A percentile compares a stretch with the other conserved stretches of the same genome.
Conservation (phyloP, 2,329 filamentous ascomycete species). For the Pestalotiopsis sp. region DNA sequence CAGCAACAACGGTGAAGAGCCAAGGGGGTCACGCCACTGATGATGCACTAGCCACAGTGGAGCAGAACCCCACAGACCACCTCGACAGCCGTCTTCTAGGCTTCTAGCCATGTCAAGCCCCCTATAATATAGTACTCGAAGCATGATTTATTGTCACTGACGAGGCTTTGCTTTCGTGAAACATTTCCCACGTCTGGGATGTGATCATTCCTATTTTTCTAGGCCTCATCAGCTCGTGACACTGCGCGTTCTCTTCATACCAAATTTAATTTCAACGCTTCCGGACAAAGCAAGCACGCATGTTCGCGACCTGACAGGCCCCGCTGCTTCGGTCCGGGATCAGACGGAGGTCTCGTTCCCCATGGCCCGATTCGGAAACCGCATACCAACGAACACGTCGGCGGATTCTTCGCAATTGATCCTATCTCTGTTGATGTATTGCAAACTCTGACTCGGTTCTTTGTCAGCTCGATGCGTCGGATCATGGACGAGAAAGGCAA, state of each 20-base stretch:
- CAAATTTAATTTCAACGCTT: neutral
- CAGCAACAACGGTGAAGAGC: too few relatives aligned
- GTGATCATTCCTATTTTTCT: neutral
- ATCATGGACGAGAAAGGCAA: neutral
- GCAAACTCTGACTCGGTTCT: neutral
- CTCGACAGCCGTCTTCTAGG: neutral
- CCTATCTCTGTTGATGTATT: neutral
- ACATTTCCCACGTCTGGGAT: too few relatives aligned
- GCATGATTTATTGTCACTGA: too few relatives aligned
- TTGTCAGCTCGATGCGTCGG: neutral
- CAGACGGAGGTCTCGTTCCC: conserved; percentile 7
- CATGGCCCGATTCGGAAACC: conserved; percentile 3
- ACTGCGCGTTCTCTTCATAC: too few relatives aligned
- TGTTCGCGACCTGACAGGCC: neutral
- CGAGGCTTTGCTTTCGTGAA: too few relatives aligned
- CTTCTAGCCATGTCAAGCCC: too few relatives aligned
- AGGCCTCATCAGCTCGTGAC: neutral
- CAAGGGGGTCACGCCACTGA: neutral
- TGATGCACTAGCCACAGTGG: neutral
- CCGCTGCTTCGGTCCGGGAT: conserved; percentile 6
- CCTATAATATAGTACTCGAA: too few relatives aligned
- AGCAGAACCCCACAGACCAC: neutral
- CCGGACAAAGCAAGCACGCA: neutral
- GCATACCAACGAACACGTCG: neutral
- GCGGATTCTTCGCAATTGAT: neutral